A percentile compares a stretch with the other conserved stretches of the same genome.
These are phyloP conservation scores for Scleroderma bovista DNA, from an alignment of 768 basidiomycete species.

Conservation along the genomic window DNA sequence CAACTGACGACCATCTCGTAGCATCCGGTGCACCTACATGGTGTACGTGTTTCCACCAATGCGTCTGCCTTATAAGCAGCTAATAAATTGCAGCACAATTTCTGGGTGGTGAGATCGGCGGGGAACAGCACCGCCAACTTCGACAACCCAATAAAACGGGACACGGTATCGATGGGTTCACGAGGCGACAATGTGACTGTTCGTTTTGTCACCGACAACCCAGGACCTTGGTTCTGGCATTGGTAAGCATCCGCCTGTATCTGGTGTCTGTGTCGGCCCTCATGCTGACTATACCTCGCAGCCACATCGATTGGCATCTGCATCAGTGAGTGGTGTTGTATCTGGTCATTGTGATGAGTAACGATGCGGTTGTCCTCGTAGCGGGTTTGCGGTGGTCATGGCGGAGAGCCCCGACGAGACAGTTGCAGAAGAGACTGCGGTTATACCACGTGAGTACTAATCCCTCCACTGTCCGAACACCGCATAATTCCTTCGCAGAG, in stretches of 20 bases:
- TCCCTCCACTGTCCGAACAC: no score
- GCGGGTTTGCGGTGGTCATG: slow-evolving; percentile 4
- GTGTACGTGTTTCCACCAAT: not conserved
- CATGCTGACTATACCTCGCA: not conserved
- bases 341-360: not conserved
- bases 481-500: no score
- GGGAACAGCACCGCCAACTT: slow-evolving; percentile 36
- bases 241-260: slow-evolving; percentile 6
- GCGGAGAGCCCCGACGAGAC: not conserved
- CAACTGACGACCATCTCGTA: not conserved
- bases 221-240: slow-evolving; percentile 36
- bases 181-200: slow-evolving; percentile 30
- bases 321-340: slow-evolving; percentile 8
- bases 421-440: not conserved
- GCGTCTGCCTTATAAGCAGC: not conserved
- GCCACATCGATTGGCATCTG: slow-evolving; percentile 17
- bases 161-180: slow-evolving; percentile 33
- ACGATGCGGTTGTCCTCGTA: not conserved
- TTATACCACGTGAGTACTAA: not conserved
- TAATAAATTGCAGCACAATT: slow-evolving; percentile 32
- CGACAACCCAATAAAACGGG: slow-evolving; percentile 48
- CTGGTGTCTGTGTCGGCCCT: not conserved
- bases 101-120: slow-evolving; percentile 41
- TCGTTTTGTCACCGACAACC: slow-evolving; percentile 48
- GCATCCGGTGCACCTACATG: slow-evolving; percentile 15